phyloP scores from a whole-genome alignment of 78 protist species.

The Dictyostelium purpureum region DNA sequence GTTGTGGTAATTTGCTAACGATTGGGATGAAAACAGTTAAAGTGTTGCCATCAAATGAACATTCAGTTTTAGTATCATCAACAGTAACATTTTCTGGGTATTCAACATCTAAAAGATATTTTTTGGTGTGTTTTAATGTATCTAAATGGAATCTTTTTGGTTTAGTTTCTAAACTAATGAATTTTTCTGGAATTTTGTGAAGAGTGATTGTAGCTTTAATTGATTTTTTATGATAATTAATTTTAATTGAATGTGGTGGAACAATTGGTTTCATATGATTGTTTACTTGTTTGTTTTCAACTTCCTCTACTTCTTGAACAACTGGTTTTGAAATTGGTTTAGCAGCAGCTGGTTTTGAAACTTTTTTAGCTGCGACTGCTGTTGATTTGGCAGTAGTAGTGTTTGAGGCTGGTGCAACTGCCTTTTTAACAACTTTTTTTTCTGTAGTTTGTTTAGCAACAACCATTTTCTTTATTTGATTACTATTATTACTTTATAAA shows the following conservation, averaged over 20 bases:
- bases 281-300: background rate
- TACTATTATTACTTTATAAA: background rate
- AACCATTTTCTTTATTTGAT: too few species aligned
- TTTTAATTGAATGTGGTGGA: conserved; percentile 32
- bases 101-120: conserved; percentile 27
- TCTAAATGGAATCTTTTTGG: conserved; percentile 23
- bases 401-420: background rate
- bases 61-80: conserved; percentile 11
- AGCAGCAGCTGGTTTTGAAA: background rate
- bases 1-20: too few species aligned
- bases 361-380: background rate
- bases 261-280: conserved; percentile 15
- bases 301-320: background rate
- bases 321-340: background rate
- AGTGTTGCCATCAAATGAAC: conserved; percentile 29
- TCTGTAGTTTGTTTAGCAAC: background rate
- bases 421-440: background rate
- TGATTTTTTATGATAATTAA: background rate
- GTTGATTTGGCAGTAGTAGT: background rate
- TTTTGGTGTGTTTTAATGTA: conserved; percentile 42
- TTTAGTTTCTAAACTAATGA: conserved; percentile 29
- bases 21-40: conserved; percentile 60
- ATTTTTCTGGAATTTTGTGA: conserved; percentile 67
- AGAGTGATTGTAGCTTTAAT: background rate
- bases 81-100: conserved; percentile 15